A percentile compares a stretch with the other conserved stretches of the same genome.
These are phyloP conservation scores for Suhomyces choctaworum DNA, from an alignment of 1,139 yeast genomes.

Conservation along the genomic window DNA sequence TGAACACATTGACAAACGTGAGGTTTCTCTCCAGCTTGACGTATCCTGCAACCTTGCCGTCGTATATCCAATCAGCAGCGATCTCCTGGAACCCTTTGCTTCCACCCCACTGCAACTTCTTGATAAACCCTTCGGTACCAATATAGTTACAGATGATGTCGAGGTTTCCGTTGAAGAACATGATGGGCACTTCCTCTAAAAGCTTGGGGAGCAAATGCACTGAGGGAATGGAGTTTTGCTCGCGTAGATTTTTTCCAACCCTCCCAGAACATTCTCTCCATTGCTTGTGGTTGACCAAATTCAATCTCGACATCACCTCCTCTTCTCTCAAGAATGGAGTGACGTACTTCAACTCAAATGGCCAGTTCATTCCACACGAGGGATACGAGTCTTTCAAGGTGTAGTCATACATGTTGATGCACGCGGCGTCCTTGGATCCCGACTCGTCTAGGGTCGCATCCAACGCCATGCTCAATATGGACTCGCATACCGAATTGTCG, in stretches of 20 bases:
- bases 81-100: slow-evolving; percentile 53
- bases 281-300: slow-evolving; percentile 41
- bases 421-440: slow-evolving; percentile 42
- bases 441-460: slow-evolving; percentile 30
- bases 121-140: slow-evolving; percentile 71
- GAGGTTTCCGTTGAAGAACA: slow-evolving; percentile 83
- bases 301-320: slow-evolving; percentile 60
- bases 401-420: slow-evolving; percentile 83
- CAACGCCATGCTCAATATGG: slow-evolving; percentile 44
- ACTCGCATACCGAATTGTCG: slow-evolving; percentile 49
- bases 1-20: slow-evolving; percentile 70
- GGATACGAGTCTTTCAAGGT: slow-evolving; percentile 73
- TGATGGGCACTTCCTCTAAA: slow-evolving; percentile 58
- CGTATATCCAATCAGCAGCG: slow-evolving; percentile 53
- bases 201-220: slow-evolving; percentile 65
- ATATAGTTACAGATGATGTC: slow-evolving; percentile 85
- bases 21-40: slow-evolving; percentile 63
- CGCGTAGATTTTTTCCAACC: slow-evolving; percentile 56
- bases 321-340: slow-evolving; percentile 57
- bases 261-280: slow-evolving; percentile 80
- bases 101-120: slow-evolving; percentile 69
- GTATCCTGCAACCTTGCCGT: slow-evolving; percentile 50
- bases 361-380: slow-evolving; percentile 95
- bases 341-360: slow-evolving; percentile 63
- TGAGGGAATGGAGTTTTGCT: slow-evolving; percentile 58